Evolutionary conservation across 2,329 filamentous ascomycete genomes (phyloP), one percentile per base, ranked within the genome.

Genomic region (Elsinoe australis): DNA sequence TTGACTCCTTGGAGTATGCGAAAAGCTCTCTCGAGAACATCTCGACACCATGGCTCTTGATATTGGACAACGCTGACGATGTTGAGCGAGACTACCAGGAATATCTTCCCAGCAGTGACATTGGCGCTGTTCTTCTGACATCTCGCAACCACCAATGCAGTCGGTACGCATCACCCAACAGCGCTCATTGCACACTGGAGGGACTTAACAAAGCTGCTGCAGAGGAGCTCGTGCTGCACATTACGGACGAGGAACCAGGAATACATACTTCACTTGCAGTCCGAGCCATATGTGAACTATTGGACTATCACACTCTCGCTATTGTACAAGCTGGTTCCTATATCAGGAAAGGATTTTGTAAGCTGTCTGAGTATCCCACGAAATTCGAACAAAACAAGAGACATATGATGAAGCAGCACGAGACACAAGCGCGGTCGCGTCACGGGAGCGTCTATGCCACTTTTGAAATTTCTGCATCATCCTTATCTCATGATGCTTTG

Each of bases 401-500:
- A 22, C 56, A 56, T 14, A 55, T 66, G 2, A 57, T 66, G 12
- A 47, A 55, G 28, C 59, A 56, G 46, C 50, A 54, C 18, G 53
- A 56, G 5, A 45, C 36, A 4, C 62, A 65, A 46, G 59, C 55
- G 5, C 45, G 50, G 22, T 65, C 64, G 24, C 57, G 60, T 15
- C 64, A 68, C 54, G 18, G 54, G 3, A 52, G 65, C 52, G 59
- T 68, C 3, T 67, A 65, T 36, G 55, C 61, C 2, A 66, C 61
- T 0, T 67, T 67, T 44, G 61, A 68, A 50, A 61, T 58, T 5
- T 66, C 64, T 5, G 56, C 58, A 5, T 49, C 55, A 1, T 47
- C 54, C 12, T 50, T 67, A 8, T 31, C 56, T 4, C 5, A 24
- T 3, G 19, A 39, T 15, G 35, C 35, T 5, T 2, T 3, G 8